phyloP scores from a whole-genome alignment of 2,329 filamentous ascomycete genomes.

The Calonectria ilicicola region DNA sequence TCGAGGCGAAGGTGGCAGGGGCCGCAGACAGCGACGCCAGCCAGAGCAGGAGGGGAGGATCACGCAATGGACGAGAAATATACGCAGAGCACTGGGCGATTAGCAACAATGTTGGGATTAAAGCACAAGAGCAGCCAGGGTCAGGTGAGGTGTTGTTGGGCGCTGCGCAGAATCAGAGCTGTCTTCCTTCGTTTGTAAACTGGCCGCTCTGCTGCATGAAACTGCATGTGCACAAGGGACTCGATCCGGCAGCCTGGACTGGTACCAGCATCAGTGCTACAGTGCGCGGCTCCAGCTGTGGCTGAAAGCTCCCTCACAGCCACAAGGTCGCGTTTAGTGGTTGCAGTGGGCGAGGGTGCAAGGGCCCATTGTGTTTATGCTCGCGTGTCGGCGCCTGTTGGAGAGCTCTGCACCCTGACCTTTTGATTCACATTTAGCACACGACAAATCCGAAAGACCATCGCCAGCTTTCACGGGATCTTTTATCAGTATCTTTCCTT shows the following conservation, averaged over 20 bases:
- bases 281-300: conserved; percentile 29
- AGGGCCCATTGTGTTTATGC: conserved; percentile 21
- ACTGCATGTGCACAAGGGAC: conserved; percentile 3
- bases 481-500: neutral
- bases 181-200: neutral
- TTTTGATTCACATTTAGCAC: neutral
- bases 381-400: conserved; percentile 17
- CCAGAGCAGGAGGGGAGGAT: neutral
- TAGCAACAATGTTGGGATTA: neutral
- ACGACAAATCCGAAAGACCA: neutral
- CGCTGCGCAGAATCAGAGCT: conserved; percentile 3
- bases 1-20: conserved; percentile 8
- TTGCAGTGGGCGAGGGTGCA: conserved; percentile 31
- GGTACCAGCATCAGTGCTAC: neutral
- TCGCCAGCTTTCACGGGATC: neutral
- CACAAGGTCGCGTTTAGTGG: conserved; percentile 46
- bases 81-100: neutral
- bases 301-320: conserved; percentile 35
- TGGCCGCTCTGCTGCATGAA: conserved; percentile 16
- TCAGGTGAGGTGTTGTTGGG: neutral
- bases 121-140: neutral
- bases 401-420: neutral
- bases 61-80: neutral
- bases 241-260: conserved; percentile 2
- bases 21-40: neutral